These are phyloP conservation scores for Ceratocystis colombiana DNA, from an alignment of 2,329 filamentous ascomycete species.

Conservation along the genomic window DNA sequence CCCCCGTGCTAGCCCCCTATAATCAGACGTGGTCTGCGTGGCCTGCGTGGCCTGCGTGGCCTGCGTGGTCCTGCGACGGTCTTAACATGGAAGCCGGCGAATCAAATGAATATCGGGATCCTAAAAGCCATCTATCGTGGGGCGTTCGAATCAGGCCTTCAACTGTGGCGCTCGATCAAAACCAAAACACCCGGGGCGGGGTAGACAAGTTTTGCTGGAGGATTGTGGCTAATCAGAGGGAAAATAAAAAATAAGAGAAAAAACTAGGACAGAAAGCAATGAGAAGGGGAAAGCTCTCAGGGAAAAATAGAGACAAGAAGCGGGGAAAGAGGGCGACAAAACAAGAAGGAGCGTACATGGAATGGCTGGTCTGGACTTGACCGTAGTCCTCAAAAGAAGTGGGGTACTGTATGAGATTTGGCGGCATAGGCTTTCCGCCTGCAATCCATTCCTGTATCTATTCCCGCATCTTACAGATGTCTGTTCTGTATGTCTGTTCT, in stretches of 20 bases:
- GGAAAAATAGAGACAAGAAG: conserved; percentile 10
- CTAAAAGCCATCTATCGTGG: not conserved
- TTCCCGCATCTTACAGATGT: no score
- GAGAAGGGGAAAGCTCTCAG: not conserved
- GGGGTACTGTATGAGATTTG: conserved; percentile 1
- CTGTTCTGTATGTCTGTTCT: not conserved
- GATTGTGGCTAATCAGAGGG: not conserved
- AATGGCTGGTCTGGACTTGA: not conserved
- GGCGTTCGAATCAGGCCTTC: not conserved
- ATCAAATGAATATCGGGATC: not conserved
- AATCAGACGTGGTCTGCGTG: not conserved
- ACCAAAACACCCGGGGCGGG: not conserved
- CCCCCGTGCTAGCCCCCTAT: not conserved
- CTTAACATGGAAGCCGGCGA: not conserved
- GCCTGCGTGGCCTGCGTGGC: not conserved
- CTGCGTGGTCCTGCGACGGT: not conserved
- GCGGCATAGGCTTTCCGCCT: conserved; percentile 2
- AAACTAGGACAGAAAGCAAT: not conserved
- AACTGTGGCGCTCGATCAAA: not conserved
- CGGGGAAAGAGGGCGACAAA: conserved; percentile 3
- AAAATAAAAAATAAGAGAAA: not conserved
- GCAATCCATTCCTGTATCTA: not conserved
- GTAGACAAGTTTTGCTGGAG: conserved; percentile 1
- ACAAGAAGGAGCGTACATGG: not conserved
- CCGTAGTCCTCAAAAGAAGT: not conserved